Evolutionary conservation across 345 rosid species (phyloP).

Genomic region (Geranium rotundifolium): DNA sequence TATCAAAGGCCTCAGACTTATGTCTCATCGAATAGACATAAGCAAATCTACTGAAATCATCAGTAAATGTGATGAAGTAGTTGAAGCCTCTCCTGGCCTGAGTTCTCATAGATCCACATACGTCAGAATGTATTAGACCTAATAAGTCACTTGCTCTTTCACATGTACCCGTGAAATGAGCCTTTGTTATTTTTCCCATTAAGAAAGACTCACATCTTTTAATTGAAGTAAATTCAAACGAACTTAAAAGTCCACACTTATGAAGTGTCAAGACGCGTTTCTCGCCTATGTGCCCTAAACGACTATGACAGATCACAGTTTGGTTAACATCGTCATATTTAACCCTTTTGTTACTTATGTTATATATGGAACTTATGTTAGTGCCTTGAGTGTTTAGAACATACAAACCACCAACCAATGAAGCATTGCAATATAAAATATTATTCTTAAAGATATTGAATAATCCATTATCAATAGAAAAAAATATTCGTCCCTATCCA

Average conservation of each 20-base stretch:
- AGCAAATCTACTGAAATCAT: not conserved
- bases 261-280: too few species aligned
- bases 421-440: too few species aligned
- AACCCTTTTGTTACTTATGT: too few species aligned
- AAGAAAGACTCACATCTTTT: not conserved
- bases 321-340: too few species aligned
- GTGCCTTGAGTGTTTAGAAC: too few species aligned
- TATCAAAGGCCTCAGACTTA: not conserved
- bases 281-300: too few species aligned
- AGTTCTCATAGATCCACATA: not conserved
- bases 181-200: not conserved
- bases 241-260: not conserved
- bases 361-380: too few species aligned
- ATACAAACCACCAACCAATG: too few species aligned
- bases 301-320: too few species aligned
- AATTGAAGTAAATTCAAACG: not conserved
- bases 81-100: not conserved
- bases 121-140: not conserved
- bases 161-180: not conserved
- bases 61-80: not conserved
- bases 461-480: too few species aligned
- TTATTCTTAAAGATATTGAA: too few species aligned
- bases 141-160: not conserved
- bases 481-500: too few species aligned
- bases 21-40: not conserved